Percentiles rank a stretch among this genome's conserved stretches.
Evolutionary conservation across 306 rosid species (phyloP).

Genomic region (Rosa multiflora): DNA sequence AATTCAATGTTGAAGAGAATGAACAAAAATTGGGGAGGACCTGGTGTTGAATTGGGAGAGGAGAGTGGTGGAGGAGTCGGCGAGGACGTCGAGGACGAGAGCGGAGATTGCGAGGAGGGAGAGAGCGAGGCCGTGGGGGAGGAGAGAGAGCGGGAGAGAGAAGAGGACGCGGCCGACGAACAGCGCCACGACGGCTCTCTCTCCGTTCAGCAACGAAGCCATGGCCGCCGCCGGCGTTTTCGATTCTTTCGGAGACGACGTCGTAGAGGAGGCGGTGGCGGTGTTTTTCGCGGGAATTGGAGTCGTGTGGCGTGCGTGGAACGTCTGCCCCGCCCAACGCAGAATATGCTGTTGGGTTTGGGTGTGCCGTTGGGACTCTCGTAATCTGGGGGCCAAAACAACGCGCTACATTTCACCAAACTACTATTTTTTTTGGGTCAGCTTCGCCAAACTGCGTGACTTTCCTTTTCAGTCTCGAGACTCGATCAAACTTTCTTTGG

Average conservation of each 20-base stretch:
- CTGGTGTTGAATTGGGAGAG: slow-evolving; percentile 51
- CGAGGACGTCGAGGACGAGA: slow-evolving; percentile 62
- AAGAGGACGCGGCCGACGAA: slow-evolving; percentile 53
- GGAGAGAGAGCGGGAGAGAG: slow-evolving; percentile 74
- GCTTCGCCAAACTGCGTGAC: too few relatives aligned
- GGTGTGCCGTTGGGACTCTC: background rate
- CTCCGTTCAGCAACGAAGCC: slow-evolving; percentile 51
- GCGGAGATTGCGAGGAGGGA: slow-evolving; percentile 69
- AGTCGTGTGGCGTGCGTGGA: background rate
- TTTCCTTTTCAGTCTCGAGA: too few relatives aligned
- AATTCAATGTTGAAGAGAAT: background rate
- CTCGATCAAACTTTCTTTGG: too few relatives aligned
- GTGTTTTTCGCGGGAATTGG: slow-evolving; percentile 1
- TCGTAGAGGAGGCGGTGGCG: background rate
- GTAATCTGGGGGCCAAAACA: background rate
- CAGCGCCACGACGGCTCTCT: slow-evolving; percentile 63
- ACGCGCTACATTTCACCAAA: too few relatives aligned
- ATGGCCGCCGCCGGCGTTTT: slow-evolving; percentile 33
- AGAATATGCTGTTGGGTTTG: background rate
- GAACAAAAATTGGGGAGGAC: slow-evolving; percentile 25
- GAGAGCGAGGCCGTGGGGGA: slow-evolving; percentile 70
- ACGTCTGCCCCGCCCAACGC: background rate
- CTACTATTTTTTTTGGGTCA: too few relatives aligned
- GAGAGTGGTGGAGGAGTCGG: slow-evolving; percentile 42
- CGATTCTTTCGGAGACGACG: background rate